Conservation (phyloP, 2,329 filamentous ascomycete genomes). For the Clonostachys sp. region DNA sequence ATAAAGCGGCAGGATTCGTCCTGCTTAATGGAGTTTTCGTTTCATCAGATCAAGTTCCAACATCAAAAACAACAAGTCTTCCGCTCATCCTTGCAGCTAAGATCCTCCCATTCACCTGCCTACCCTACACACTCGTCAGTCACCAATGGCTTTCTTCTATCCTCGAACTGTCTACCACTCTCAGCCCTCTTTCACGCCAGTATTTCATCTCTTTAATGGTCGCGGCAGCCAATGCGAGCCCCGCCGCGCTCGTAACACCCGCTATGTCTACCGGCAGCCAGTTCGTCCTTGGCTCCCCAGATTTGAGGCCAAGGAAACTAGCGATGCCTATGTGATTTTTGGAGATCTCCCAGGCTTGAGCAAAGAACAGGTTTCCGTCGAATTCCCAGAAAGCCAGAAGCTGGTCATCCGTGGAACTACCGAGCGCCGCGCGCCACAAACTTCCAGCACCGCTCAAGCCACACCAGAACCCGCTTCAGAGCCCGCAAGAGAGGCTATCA, state of each 20-base stretch:
- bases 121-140: too few relatives aligned
- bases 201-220: not conserved
- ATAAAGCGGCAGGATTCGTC: too few relatives aligned
- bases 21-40: too few relatives aligned
- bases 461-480: too few relatives aligned
- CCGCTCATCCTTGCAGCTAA: too few relatives aligned
- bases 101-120: too few relatives aligned
- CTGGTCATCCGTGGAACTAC: constrained; percentile 58
- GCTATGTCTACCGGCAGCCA: not conserved
- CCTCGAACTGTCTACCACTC: not conserved
- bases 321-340: constrained; percentile 59
- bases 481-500: not conserved
- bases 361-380: constrained; percentile 62
- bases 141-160: not conserved
- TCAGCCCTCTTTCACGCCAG: not conserved
- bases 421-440: not conserved
- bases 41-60: too few relatives aligned
- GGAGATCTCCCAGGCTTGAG: constrained; percentile 66
- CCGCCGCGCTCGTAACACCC: not conserved
- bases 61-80: too few relatives aligned
- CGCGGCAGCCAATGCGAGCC: not conserved
- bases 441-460: too few relatives aligned
- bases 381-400: constrained; percentile 64
- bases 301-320: constrained; percentile 65
- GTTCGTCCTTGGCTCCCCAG: constrained; percentile 51